Evolutionary conservation across 192 early-diverging fungal species (phyloP), one percentile per base, ranked within the genome.

Genomic region (Rhizophagus prolifer): DNA sequence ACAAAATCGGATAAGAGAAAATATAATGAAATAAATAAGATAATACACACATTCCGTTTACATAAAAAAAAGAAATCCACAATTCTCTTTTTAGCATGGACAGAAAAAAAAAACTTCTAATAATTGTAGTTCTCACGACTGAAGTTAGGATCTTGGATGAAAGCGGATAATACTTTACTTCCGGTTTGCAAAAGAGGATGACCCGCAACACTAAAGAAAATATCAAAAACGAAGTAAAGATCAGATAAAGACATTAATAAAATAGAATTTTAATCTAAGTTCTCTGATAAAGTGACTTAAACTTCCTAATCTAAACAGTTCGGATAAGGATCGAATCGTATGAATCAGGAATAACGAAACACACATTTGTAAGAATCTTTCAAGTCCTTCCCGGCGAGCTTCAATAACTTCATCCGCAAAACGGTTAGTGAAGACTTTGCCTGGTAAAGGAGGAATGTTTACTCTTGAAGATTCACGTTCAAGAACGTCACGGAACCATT

Each of bases 181-280:
- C 97, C 97, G 9, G 96, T 98, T 87, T 99, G 97, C 46, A 99
- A 86, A 72, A 99, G 84, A 81, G 97, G 97, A 79, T 99, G 97
- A 12, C 97, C 97, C 65, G 93, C 92, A 77, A 94, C 93, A 86
- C 91, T 90, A 84, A 0, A 67, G n/a, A 26, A 71, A 16, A 66
- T 26, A 34, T 60, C 7, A 61, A 67, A 72, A 4, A 68, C 3
- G 68, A 74, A 31, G 72, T 21, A 64, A 78, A 76, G 67, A 46
- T 68, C 1, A 25, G 41, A 70, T 25, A 19, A 16, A 26, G 19
- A 77, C 58, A 44, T 30, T 47, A 58, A 75, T 46, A 28, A 31
- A 64, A 65, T 73, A 44, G 47, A 7, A 4, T 60, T 41, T 3
- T 71, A 19, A 19, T 44, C 4, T 3, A 25, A 25, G 50, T 71